A percentile compares a stretch with the other conserved stretches of the same genome.
Conservation (phyloP, 805 yeast species). For the Scheffersomyces stipitis region DNA sequence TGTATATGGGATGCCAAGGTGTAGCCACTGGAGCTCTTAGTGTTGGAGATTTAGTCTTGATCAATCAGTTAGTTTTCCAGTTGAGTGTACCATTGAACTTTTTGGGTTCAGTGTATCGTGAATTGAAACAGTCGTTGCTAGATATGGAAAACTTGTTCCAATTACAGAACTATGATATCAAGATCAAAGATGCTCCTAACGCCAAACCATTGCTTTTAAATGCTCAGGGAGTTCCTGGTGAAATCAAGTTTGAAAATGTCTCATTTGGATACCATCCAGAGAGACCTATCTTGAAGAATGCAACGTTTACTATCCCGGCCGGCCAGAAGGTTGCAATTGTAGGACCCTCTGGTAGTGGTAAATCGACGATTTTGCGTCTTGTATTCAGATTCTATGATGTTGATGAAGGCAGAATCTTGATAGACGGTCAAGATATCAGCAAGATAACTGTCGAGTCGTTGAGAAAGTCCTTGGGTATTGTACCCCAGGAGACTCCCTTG, state of each 20-base stretch:
- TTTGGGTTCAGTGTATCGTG: constrained; percentile 93
- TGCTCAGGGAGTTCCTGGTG: constrained; percentile 53
- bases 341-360: constrained; percentile 96
- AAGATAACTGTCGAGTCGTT: constrained; percentile 73
- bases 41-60: constrained; percentile 92
- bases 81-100: constrained; percentile 92
- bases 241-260: constrained; percentile 85
- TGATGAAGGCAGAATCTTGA: constrained; percentile 67
- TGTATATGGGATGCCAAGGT: constrained; percentile 97
- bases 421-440: constrained; percentile 87
- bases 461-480: constrained; percentile 79
- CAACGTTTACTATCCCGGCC: constrained; percentile 82
- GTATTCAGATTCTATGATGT: constrained; percentile 91
- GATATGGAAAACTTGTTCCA: constrained; percentile 96
- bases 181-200: constrained; percentile 58
- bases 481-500: constrained; percentile 96
- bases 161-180: constrained; percentile 71
- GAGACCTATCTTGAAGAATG: constrained; percentile 79
- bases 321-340: constrained; percentile 92
- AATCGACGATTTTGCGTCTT: constrained; percentile 81
- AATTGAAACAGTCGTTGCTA: constrained; percentile 83
- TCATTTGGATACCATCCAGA: constrained; percentile 90
- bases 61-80: constrained; percentile 95
- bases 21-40: constrained; percentile 79
- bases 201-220: constrained; percentile 61